Base-by-base conservation (phyloP, 2,329 filamentous ascomycete genomes). In the Fusarium mangiferae region DNA sequence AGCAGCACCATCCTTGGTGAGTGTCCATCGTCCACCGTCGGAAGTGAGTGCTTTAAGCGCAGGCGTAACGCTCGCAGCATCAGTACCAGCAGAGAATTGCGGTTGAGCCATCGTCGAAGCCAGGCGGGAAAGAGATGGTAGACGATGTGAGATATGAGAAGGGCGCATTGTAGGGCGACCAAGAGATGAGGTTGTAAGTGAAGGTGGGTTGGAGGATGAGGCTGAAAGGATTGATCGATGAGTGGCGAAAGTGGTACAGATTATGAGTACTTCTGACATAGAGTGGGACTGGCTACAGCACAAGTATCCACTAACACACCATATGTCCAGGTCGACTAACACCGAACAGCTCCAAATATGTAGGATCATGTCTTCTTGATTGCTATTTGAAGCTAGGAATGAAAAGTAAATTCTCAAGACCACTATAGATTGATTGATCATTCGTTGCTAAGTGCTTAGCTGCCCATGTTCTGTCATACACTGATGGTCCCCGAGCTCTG, bases 1-100 rank as follows among this genome's bases (percentile, higher is more conserved):
- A 0, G 88, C 90, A 61, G 86, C 84, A 15, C 89, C 89, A 49
- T 84, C 82, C 3, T 83, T 78, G 6, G 85, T 82, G 39, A 92
- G 77, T 7, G 80, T 75, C 90, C 90, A 92, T 57, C 82, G 83
- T 62, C 80, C 68, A 66, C 79, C 78, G 80, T 81, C 62, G 81
- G 83, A 65, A 74, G 75, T 78, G 64, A 89, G 80, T 44, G 82
- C 76, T 36, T 82, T 79, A 39, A 85, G 77, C 24, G 81, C 79
- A 22, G 81, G 62, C 5, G 79, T 75, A 52, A 86, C 74, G 26
- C 78, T 77, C 7, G 80, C 68, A 66, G 82, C 81, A 70, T 89
- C 84, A 10, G 85, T 84, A 66, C 85, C 86, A 35, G 83, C 73
- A 6, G 87, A 84, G 79, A 89, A 89, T 65, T 76, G 78, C 42